Evolutionary conservation across 139 green algal species (phyloP).

Genomic region (Nannochloris sp.): DNA sequence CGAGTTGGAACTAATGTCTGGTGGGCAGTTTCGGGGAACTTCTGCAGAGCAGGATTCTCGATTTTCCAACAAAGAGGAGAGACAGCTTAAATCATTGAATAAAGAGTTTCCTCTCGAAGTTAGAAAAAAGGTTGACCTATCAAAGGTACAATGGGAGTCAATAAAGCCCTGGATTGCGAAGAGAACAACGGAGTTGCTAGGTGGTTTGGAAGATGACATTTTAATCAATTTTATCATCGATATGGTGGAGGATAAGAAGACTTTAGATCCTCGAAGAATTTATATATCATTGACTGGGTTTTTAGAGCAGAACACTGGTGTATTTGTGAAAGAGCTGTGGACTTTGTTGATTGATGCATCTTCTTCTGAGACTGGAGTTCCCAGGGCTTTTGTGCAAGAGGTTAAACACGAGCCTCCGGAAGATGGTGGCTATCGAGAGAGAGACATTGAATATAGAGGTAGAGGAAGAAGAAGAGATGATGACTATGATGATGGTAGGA

Average conservation of each 20-base stretch:
- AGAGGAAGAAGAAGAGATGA: slow-evolving; percentile 4
- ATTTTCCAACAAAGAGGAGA: slow-evolving; percentile 68
- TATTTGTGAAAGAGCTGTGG: slow-evolving; percentile 93
- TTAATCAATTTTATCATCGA: slow-evolving; percentile 87
- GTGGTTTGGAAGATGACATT: slow-evolving; percentile 88
- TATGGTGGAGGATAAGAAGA: slow-evolving; percentile 65
- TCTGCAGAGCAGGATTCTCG: slow-evolving; percentile 57
- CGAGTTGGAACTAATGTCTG: neutral
- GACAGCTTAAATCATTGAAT: slow-evolving; percentile 42
- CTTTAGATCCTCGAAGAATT: slow-evolving; percentile 58
- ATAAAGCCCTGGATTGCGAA: slow-evolving; percentile 91
- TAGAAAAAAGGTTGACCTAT: slow-evolving; percentile 62
- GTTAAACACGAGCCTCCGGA: slow-evolving; percentile 48
- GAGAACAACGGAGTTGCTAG: slow-evolving; percentile 85
- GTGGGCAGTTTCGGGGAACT: neutral
- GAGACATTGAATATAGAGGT: neutral
- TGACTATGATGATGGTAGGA: slow-evolving; percentile 3
- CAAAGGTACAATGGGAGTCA: slow-evolving; percentile 74
- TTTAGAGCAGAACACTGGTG: slow-evolving; percentile 80
- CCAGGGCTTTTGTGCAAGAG: slow-evolving; percentile 72
- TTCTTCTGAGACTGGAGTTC: slow-evolving; percentile 58
- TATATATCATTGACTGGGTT: slow-evolving; percentile 79
- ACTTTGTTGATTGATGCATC: slow-evolving; percentile 60
- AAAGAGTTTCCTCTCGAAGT: slow-evolving; percentile 77
- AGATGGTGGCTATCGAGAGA: neutral